Evolutionary conservation across 306 rosid genomes (phyloP), one percentile per base, ranked within the genome.

Genomic region (Albizia julibrissin): DNA sequence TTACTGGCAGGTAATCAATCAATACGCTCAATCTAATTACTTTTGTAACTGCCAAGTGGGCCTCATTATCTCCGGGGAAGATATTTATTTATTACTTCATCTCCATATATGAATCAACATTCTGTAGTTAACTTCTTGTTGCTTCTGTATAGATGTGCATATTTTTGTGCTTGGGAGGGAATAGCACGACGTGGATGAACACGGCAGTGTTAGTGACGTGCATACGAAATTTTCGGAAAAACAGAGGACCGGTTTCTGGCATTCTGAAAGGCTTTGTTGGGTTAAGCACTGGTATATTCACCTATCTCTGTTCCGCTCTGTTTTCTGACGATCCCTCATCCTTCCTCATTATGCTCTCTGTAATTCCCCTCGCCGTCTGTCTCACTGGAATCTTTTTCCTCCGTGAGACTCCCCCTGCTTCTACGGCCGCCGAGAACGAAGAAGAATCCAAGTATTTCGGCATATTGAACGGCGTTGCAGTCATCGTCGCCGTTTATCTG

Each of bases 171-270:
- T 78, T 93, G 97, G 99, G 99, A 56, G 99, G 99, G 5, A 95
- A 93, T 75, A 93, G 98, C 87, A 87, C 99, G 0, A 95, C 99
- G 1, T 95, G 99, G 99, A 93, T 95, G 99, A 95, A 95, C 97
- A 95, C 92, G 79, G 94, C 92, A 29, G 84, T 91, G 26, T 62
- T 91, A 8, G 94, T 89, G 43, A 91, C 95, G 3, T 88, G 89
- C 78, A 89, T 91, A 40, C 76, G 95, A 9, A 91, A 91, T 80
- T 91, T 91, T 79, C 87, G 90, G 19, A 80, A 44, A 31, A 89
- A 89, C 83, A 74, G 95, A 43, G 93, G 95, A 3, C 93, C 93
- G 1, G 95, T 89, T 44, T 81, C 95, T 4, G 93, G 98, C 16
- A 89, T 91, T 21, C 86, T 89, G 22, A 88, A 89, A 9, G 95